These are phyloP conservation scores for Phytopythium kandeliae DNA, from an alignment of 352 stramenopile species.

Conservation along the genomic window DNA sequence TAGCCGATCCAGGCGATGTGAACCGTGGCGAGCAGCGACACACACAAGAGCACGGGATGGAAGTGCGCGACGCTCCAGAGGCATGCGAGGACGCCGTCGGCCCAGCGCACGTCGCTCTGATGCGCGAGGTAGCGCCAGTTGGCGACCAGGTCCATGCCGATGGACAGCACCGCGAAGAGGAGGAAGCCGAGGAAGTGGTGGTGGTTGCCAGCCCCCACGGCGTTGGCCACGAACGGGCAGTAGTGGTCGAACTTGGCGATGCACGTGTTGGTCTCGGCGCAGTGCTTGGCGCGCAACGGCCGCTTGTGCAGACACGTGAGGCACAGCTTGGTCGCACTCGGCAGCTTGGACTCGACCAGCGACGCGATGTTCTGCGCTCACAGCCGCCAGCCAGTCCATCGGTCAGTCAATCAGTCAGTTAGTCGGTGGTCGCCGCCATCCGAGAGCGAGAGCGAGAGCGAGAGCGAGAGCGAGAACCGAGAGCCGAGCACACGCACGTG, in stretches of 20 bases:
- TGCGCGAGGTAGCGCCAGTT: constrained; percentile 31
- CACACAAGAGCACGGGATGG: constrained; percentile 49
- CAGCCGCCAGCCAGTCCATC: neutral
- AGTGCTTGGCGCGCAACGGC: constrained; percentile 73
- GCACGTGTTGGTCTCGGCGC: constrained; percentile 68
- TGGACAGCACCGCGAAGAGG: constrained; percentile 51
- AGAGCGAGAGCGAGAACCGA: too few species aligned
- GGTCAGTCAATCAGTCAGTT: too few species aligned
- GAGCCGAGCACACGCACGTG: constrained; percentile 27
- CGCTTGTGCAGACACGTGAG: constrained; percentile 75
- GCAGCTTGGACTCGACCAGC: constrained; percentile 71
- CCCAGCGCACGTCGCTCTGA: constrained; percentile 17
- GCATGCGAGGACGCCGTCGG: constrained; percentile 14
- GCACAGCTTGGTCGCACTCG: constrained; percentile 67
- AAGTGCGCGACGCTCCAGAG: constrained; percentile 55
- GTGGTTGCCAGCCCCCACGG: constrained; percentile 94
- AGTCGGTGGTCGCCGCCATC: too few species aligned
- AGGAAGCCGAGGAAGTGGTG: constrained; percentile 93
- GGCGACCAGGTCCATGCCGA: constrained; percentile 38
- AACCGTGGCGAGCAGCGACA: constrained; percentile 40
- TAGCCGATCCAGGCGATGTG: constrained; percentile 74
- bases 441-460: too few species aligned
- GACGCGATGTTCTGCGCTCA: constrained; percentile 45
- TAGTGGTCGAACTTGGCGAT: constrained; percentile 85
- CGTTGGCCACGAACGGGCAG: constrained; percentile 89